A percentile compares a stretch with the other conserved stretches of the same genome.
phyloP scores from a whole-genome alignment of 2,329 filamentous ascomycete species.

The Alternaria sp. region DNA sequence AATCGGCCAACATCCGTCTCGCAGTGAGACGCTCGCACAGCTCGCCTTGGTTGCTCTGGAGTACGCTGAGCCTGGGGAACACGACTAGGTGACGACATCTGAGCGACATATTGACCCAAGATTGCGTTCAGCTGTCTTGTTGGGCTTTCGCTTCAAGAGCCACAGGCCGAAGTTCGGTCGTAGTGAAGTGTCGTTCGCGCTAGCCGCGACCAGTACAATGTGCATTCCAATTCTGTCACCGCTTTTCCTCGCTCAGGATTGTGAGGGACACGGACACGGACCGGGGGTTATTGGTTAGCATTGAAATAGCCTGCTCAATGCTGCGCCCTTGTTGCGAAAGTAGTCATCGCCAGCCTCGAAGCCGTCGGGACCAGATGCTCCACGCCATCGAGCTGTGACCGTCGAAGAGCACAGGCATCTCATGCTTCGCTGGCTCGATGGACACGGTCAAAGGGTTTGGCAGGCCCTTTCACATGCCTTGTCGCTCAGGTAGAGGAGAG shows the following conservation, averaged over 20 bases:
- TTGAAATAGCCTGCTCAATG: conserved; percentile 12
- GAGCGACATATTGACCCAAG: conserved; percentile 8
- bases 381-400: background rate
- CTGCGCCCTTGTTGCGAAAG: conserved; percentile 1
- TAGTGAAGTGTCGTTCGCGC: conserved; percentile 19
- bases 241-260: conserved; percentile 30
- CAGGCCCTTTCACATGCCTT: conserved; percentile 4
- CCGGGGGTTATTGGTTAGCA: conserved; percentile 8
- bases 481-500: conserved; percentile 3
- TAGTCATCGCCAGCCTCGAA: background rate
- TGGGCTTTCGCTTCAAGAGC: conserved; percentile 6
- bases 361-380: background rate
- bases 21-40: conserved; percentile 1
- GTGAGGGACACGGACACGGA: conserved; percentile 8
- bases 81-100: conserved; percentile 9
- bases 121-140: conserved; percentile 17
- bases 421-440: background rate
- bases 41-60: background rate
- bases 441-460: background rate
- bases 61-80: background rate
- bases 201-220: conserved; percentile 20
- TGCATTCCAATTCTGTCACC: conserved; percentile 34
- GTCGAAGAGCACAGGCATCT: background rate
- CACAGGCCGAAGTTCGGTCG: conserved; percentile 34
- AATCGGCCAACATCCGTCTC: background rate